phyloP scores from a whole-genome alignment of 148 eudicot genomes.

The Rhododendron williamsianum region DNA sequence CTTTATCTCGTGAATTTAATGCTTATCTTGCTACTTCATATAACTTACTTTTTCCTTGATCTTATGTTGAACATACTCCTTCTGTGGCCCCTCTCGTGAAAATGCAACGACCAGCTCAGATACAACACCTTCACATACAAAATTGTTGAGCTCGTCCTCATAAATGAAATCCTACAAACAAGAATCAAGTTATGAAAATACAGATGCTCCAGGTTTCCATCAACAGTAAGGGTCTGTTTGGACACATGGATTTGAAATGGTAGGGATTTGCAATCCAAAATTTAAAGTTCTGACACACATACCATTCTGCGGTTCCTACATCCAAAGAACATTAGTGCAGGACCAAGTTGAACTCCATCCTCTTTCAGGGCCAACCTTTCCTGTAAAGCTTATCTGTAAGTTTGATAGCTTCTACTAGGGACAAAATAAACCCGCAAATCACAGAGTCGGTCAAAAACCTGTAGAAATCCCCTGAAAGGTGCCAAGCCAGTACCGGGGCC shows the following conservation, averaged over 20 bases:
- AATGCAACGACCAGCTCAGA: slow-evolving; percentile 78
- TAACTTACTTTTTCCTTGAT: slow-evolving; percentile 63
- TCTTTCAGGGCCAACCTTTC: slow-evolving; percentile 75
- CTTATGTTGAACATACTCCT: slow-evolving; percentile 90
- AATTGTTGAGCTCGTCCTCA: slow-evolving; percentile 67
- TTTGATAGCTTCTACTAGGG: not conserved
- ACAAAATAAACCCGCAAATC: not conserved
- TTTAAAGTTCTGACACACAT: not conserved
- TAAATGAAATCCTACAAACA: slow-evolving; percentile 70
- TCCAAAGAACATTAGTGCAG: slow-evolving; percentile 75
- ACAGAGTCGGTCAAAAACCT: slow-evolving; percentile 31
- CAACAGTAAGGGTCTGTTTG: not conserved
- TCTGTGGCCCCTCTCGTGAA: slow-evolving; percentile 75
- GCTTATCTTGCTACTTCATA: not conserved
- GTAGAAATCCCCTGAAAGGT: slow-evolving; percentile 86
- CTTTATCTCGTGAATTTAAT: not conserved
- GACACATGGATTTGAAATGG: not conserved
- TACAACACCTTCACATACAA: slow-evolving; percentile 59
- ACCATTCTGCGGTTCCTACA: slow-evolving; percentile 85
- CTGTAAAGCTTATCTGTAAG: slow-evolving; percentile 33
- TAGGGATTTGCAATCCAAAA: not conserved
- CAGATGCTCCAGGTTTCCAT: not conserved
- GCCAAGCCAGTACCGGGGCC: slow-evolving; percentile 97
- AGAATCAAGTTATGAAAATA: slow-evolving; percentile 8
- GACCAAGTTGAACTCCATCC: slow-evolving; percentile 66